phyloP scores from a whole-genome alignment of 768 basidiomycete species.

The Collybia sordida region DNA sequence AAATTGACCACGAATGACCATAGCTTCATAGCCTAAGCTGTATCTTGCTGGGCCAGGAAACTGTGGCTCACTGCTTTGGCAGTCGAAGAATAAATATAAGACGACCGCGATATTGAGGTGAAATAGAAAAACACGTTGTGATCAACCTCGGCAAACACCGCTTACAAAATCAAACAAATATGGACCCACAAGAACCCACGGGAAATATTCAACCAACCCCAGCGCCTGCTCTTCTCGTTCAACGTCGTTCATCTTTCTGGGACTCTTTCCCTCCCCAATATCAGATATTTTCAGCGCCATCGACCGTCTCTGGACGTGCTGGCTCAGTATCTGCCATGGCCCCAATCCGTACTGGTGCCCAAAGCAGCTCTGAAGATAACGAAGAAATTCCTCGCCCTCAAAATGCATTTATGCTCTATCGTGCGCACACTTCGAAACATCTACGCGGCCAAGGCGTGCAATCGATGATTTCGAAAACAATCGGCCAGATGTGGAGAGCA shows the following conservation, averaged over 20 bases:
- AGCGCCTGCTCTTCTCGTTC: not conserved
- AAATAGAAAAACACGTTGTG: not conserved
- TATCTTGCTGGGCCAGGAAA: not conserved
- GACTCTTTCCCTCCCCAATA: too few relatives aligned
- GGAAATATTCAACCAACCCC: not conserved
- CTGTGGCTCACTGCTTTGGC: not conserved
- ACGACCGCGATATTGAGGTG: not conserved
- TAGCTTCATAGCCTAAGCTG: not conserved
- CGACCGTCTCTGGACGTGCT: not conserved
- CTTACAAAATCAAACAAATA: conserved; percentile 22
- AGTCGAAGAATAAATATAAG: not conserved
- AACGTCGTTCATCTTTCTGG: not conserved
- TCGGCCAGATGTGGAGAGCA: conserved; percentile 63
- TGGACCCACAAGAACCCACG: conserved; percentile 27
- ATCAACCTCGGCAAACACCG: conserved; percentile 10
- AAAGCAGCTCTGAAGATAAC: conserved; percentile 2
- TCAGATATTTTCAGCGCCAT: not conserved
- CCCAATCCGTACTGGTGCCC: conserved; percentile 15
- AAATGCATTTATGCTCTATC: conserved; percentile 84
- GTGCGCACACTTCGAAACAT: conserved; percentile 42
- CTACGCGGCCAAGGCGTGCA: too few relatives aligned
- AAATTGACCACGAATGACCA: too few relatives aligned
- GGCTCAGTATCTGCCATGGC: conserved; percentile 14
- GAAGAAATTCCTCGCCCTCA: conserved; percentile 62
- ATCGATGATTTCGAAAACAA: conserved; percentile 43